Conservation (phyloP, 345 rosid genomes). For the Bruguiera parviflora region DNA sequence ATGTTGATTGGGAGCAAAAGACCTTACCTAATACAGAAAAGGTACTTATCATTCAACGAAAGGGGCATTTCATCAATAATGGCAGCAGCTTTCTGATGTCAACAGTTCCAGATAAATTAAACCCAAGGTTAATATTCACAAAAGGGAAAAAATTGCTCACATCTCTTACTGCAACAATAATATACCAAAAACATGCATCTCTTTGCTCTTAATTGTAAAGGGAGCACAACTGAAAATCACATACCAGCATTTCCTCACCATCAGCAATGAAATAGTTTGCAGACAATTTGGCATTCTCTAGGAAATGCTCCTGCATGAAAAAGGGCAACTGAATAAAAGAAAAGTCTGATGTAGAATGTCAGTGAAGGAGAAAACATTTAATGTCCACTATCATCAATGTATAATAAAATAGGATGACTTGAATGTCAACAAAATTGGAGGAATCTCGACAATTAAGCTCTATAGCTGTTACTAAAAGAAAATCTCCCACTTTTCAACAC, state of each 20-base stretch:
- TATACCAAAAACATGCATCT: slow-evolving; percentile 1
- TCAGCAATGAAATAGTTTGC: slow-evolving; percentile 75
- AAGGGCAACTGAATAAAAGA: background rate
- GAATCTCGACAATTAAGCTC: background rate
- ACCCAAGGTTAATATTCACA: background rate
- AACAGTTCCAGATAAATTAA: slow-evolving; percentile 13
- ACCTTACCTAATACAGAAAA: slow-evolving; percentile 73
- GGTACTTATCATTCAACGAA: slow-evolving; percentile 66
- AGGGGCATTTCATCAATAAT: slow-evolving; percentile 77
- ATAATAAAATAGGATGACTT: background rate
- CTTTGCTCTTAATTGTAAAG: background rate
- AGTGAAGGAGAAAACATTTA: background rate
- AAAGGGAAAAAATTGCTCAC: background rate
- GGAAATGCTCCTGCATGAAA: slow-evolving; percentile 67
- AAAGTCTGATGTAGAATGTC: slow-evolving; percentile 16
- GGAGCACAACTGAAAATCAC: slow-evolving; percentile 1
- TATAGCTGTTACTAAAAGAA: background rate
- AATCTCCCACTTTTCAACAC: slow-evolving; percentile 1
- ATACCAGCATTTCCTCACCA: slow-evolving; percentile 75
- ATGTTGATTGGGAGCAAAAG: slow-evolving; percentile 9
- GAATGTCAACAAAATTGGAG: background rate
- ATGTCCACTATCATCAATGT: too few species aligned
- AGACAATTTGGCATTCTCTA: slow-evolving; percentile 79
- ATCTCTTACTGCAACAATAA: slow-evolving; percentile 9
- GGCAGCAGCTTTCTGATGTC: slow-evolving; percentile 66